Evolutionary conservation across 129 eudicot genomes (phyloP).

Genomic region (Flaveria sonorensis): DNA sequence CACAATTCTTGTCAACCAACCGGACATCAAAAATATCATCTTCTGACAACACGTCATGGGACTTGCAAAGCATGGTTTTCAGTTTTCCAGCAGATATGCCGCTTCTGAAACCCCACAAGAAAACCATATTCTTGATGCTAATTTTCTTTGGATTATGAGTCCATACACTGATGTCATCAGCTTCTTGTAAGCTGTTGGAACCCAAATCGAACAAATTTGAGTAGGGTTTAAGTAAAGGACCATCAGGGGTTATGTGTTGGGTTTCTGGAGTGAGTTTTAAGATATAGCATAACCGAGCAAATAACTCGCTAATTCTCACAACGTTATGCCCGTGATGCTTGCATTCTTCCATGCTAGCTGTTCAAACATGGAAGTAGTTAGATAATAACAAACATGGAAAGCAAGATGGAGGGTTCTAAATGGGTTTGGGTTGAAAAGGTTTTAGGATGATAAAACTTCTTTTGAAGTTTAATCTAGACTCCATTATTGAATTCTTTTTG

Average conservation of each 20-base stretch:
- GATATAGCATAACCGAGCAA: conserved; percentile 67
- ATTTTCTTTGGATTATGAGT: conserved; percentile 49
- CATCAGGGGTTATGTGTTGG: conserved; percentile 26
- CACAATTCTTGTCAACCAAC: conserved; percentile 77
- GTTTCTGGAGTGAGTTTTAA: conserved; percentile 43
- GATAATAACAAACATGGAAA: background rate
- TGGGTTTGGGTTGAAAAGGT: background rate
- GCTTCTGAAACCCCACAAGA: conserved; percentile 81
- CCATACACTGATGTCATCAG: conserved; percentile 60
- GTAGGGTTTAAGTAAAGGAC: conserved; percentile 43
- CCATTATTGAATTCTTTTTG: too few species aligned
- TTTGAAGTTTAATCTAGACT: too few species aligned
- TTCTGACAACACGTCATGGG: conserved; percentile 47
- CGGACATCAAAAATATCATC: conserved; percentile 66
- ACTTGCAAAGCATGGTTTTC: conserved; percentile 48
- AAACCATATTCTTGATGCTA: conserved; percentile 55
- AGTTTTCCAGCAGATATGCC: conserved; percentile 63
- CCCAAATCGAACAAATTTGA: conserved; percentile 41
- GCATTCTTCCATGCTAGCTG: conserved; percentile 53
- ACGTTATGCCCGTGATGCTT: conserved; percentile 67
- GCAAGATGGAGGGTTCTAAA: background rate
- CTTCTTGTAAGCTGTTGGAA: conserved; percentile 42
- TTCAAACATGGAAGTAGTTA: conserved; percentile 19
- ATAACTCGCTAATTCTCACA: conserved; percentile 57
- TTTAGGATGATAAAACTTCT: too few species aligned